Percentiles rank a stretch among this genome's conserved stretches.
phyloP scores from a whole-genome alignment of 805 yeast genomes.

The Diddensiella transvaalensis region DNA sequence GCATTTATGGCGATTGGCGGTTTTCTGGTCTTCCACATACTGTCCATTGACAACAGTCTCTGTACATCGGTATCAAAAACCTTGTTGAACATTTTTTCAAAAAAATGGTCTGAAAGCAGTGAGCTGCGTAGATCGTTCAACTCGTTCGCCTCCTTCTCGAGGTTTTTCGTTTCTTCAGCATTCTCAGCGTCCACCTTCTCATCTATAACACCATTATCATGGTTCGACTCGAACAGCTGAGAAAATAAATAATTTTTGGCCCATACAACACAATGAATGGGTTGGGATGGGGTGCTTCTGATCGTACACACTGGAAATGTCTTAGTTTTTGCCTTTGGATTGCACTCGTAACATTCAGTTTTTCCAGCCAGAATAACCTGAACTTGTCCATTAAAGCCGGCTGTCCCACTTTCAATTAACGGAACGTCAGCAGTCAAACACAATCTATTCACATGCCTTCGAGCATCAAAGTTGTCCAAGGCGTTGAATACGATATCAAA shows the following conservation, averaged over 20 bases:
- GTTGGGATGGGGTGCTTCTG: constrained; percentile 93
- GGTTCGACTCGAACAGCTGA: constrained; percentile 65
- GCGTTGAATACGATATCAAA: constrained; percentile 87
- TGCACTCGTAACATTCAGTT: constrained; percentile 93
- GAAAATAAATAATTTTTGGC: constrained; percentile 85
- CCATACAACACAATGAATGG: constrained; percentile 97
- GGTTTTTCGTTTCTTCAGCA: constrained; percentile 34
- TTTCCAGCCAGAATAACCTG: constrained; percentile 81
- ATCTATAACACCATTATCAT: constrained; percentile 61
- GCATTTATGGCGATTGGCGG: constrained; percentile 63
- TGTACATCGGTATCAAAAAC: constrained; percentile 76
- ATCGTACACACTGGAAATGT: constrained; percentile 95
- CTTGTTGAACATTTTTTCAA: constrained; percentile 32
- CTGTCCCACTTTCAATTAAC: constrained; percentile 89
- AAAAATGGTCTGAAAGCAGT: constrained; percentile 35
- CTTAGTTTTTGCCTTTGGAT: constrained; percentile 80
- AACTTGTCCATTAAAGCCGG: constrained; percentile 91
- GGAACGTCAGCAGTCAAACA: constrained; percentile 71
- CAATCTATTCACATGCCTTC: constrained; percentile 83
- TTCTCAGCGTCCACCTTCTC: constrained; percentile 57
- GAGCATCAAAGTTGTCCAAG: constrained; percentile 86
- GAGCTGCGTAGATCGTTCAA: constrained; percentile 30
- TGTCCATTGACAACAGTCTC: constrained; percentile 63
- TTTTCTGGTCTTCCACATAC: constrained; percentile 70
- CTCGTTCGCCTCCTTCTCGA: constrained; percentile 36